Evolutionary conservation across 2,329 filamentous ascomycete genomes (phyloP).

Genomic region (Ceratocystis destructans): DNA sequence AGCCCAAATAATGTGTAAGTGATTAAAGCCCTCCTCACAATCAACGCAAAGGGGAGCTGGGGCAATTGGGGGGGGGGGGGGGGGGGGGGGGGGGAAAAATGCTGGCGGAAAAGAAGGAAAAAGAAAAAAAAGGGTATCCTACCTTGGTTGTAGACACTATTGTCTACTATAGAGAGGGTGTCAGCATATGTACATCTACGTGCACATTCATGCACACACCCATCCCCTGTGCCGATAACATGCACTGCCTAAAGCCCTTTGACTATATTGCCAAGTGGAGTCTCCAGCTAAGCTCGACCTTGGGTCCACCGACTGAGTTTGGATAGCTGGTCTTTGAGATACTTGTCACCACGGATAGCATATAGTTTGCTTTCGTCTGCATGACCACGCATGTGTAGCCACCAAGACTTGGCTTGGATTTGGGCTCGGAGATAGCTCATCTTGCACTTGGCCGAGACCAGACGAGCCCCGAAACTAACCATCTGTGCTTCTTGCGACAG

Average conservation of each 20-base stretch:
- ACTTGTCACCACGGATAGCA: conserved; percentile 3
- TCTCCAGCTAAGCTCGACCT: background rate
- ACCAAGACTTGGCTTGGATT: conserved; percentile 7
- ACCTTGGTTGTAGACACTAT: conserved; percentile 1
- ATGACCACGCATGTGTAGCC: background rate
- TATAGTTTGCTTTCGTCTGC: conserved; percentile 10
- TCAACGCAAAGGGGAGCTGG: conserved; percentile 13
- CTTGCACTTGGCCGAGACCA: background rate
- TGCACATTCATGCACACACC: background rate
- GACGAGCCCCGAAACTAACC: background rate
- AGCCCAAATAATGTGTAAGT: conserved; percentile 14
- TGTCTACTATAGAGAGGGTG: background rate
- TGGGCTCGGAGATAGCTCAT: conserved; percentile 2
- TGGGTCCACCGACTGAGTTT: background rate
- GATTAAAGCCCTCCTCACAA: conserved; percentile 15
- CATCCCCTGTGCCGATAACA: background rate
- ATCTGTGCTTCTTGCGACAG: background rate
- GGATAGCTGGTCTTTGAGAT: conserved; percentile 7
- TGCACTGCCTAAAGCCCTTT: background rate
- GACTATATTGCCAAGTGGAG: background rate
- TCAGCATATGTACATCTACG: background rate
- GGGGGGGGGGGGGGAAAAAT: background rate
- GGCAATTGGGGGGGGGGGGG: background rate
- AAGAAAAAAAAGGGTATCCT: conserved; percentile 2
- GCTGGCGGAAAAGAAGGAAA: background rate